These are phyloP conservation scores for Pogostemon cablin DNA, from an alignment of 257 asterid genomes.

Conservation along the genomic window DNA sequence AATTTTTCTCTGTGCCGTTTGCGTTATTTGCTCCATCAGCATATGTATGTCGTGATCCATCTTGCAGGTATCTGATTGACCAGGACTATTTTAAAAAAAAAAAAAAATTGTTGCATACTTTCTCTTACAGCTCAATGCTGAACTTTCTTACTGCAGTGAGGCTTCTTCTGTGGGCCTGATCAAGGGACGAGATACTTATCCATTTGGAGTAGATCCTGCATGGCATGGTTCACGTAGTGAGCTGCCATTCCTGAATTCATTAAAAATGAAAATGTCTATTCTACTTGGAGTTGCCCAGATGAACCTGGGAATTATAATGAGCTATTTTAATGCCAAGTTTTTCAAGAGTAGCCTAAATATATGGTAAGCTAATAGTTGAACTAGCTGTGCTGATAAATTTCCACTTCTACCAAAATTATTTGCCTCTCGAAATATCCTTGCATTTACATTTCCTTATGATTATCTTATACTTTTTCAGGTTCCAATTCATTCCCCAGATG, in stretches of 20 bases:
- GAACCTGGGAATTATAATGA: constrained; percentile 93
- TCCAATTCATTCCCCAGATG: constrained; percentile 89
- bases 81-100: background rate
- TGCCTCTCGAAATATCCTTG: constrained; percentile 20
- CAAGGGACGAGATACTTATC: constrained; percentile 80
- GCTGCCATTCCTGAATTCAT: constrained; percentile 88
- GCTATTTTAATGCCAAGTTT: constrained; percentile 81
- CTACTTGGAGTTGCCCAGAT: constrained; percentile 97
- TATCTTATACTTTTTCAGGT: constrained; percentile 62
- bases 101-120: constrained; percentile 28
- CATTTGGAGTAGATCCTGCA: constrained; percentile 96
- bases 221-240: constrained; percentile 99
- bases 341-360: constrained; percentile 73
- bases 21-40: constrained; percentile 88
- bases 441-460: constrained; percentile 16
- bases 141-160: constrained; percentile 59
- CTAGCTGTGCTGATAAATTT: constrained; percentile 8
- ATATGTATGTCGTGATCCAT: constrained; percentile 80
- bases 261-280: constrained; percentile 99
- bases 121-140: constrained; percentile 23
- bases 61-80: constrained; percentile 77
- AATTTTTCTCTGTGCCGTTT: constrained; percentile 91
- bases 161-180: constrained; percentile 85
- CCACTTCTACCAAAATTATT: constrained; percentile 13
- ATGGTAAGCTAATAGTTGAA: constrained; percentile 57